Evolutionary conservation across 164 flowering plant species (phyloP).

Genomic region (Vitis labrusca): DNA sequence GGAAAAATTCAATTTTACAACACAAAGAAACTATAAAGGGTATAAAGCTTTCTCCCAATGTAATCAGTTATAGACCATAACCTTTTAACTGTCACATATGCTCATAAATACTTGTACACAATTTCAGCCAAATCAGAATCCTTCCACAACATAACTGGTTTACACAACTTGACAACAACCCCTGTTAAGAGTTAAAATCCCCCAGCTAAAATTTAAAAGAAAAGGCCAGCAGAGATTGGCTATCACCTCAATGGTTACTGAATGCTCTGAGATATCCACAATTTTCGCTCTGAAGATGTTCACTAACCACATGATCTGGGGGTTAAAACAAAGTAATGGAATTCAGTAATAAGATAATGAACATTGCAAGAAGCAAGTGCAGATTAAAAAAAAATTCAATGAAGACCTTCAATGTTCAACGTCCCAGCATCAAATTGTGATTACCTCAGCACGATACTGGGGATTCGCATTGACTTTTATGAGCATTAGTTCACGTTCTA

Average conservation of each 20-base stretch:
- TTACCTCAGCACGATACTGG: slow-evolving; percentile 66
- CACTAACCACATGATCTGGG: slow-evolving; percentile 87
- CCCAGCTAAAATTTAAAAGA: too few relatives aligned
- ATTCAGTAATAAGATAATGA: background rate
- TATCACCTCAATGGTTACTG: slow-evolving; percentile 84
- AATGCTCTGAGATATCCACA: slow-evolving; percentile 82
- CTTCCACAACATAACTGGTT: too few relatives aligned
- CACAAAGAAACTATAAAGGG: too few relatives aligned
- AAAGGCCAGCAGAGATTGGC: background rate
- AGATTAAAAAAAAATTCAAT: background rate
- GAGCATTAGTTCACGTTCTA: slow-evolving; percentile 96
- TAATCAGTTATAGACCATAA: too few relatives aligned
- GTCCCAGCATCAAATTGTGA: background rate
- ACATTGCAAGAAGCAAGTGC: background rate
- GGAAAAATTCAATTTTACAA: too few relatives aligned
- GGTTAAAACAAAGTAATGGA: slow-evolving; percentile 8
- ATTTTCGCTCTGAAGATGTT: slow-evolving; percentile 86
- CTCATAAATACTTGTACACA: too few relatives aligned
- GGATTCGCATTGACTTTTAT: slow-evolving; percentile 78
- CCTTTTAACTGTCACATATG: too few relatives aligned
- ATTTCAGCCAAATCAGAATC: too few relatives aligned
- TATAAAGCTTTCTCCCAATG: too few relatives aligned
- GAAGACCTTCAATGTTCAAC: background rate
- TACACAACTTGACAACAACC: too few relatives aligned
- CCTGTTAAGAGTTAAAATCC: too few relatives aligned